Conservation (phyloP, 768 basidiomycete genomes). For the Suillus discolor region DNA sequence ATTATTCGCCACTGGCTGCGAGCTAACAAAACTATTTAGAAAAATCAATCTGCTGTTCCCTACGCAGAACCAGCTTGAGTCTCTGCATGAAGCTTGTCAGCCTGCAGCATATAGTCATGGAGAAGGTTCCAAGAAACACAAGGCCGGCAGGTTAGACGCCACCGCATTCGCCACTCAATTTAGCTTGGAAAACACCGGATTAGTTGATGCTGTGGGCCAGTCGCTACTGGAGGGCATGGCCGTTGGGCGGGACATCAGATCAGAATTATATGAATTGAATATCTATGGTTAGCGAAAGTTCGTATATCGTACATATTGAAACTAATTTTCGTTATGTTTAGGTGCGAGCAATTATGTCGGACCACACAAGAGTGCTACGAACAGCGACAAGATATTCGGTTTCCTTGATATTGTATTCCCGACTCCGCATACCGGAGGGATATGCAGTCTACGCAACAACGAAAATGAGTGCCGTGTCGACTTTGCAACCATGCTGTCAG, state of each 20-base stretch:
- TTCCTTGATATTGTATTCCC: constrained; percentile 56
- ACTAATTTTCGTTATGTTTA: constrained; percentile 12
- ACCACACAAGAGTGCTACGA: constrained; percentile 51
- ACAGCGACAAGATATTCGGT: constrained; percentile 47
- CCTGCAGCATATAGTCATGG: constrained; percentile 43
- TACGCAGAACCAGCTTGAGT: constrained; percentile 11
- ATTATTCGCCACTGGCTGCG: not conserved
- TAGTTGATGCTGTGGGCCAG: constrained; percentile 29
- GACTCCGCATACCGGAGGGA: constrained; percentile 47
- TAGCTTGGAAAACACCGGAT: constrained; percentile 26
- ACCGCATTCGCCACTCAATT: constrained; percentile 38
- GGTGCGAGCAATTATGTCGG: constrained; percentile 51
- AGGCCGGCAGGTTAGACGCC: constrained; percentile 46
- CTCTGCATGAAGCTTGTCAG: constrained; percentile 38
- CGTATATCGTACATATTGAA: not conserved
- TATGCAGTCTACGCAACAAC: constrained; percentile 38
- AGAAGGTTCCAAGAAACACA: constrained; percentile 43
- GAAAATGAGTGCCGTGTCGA: constrained; percentile 41
- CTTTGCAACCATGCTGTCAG: constrained; percentile 30
- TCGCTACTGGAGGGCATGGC: constrained; percentile 24
- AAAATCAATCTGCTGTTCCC: constrained; percentile 2
- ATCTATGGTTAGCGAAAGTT: constrained; percentile 39
- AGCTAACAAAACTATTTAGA: not conserved
- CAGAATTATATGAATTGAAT: constrained; percentile 49
- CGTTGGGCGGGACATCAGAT: constrained; percentile 21